Percentiles rank a stretch among this genome's conserved stretches.
These are phyloP conservation scores for Solanum hybrid DNA, from an alignment of 305 asterid genomes.

Conservation along the genomic window DNA sequence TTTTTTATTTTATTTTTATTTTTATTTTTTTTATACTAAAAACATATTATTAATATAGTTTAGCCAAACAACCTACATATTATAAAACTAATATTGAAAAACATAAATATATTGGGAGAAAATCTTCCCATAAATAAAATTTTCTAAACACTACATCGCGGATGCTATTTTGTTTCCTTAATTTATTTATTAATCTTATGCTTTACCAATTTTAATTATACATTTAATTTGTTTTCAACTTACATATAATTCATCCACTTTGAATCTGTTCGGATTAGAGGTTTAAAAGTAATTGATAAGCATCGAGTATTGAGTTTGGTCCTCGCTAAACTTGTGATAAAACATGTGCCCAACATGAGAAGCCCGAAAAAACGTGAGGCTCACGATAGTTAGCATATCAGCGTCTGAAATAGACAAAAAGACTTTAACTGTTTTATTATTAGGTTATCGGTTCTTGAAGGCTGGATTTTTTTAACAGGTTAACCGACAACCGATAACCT, in stretches of 20 bases:
- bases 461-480: not conserved
- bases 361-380: not conserved
- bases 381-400: not conserved
- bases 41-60: no score
- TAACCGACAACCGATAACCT: not conserved
- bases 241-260: not conserved
- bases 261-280: not conserved
- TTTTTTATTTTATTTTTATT: no score
- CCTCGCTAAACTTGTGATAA: not conserved
- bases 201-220: not conserved
- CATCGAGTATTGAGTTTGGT: not conserved
- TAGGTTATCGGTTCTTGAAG: not conserved
- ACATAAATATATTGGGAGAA: no score
- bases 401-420: not conserved
- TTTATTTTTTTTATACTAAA: no score
- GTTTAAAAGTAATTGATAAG: not conserved
- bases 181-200: not conserved
- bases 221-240: not conserved
- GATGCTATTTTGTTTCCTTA: no score
- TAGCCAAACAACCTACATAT: no score
- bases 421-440: no score
- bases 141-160: no score
- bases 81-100: no score
- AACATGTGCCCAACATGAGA: not conserved
- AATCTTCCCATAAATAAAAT: no score